These are phyloP conservation scores for Ceratocystis colombiana DNA, from an alignment of 2,329 filamentous ascomycete genomes.

Conservation along the genomic window DNA sequence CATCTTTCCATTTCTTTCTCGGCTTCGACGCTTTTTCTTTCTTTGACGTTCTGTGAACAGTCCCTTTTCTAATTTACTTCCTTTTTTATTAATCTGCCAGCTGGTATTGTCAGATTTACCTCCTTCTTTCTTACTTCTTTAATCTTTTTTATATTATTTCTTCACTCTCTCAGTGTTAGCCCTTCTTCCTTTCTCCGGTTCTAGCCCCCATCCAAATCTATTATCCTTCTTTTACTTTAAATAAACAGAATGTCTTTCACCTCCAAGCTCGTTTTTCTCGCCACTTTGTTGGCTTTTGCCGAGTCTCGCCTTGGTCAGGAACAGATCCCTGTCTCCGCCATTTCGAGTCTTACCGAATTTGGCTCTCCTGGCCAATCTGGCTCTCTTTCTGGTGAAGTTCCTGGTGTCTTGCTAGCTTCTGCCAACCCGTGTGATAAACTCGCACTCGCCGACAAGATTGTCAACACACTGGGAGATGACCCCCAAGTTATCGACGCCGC, in stretches of 20 bases:
- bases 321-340: slow-evolving; percentile 46
- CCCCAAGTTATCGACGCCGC: slow-evolving; percentile 52
- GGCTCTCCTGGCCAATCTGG: slow-evolving; percentile 51
- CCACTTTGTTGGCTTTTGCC: slow-evolving; percentile 37
- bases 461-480: slow-evolving; percentile 50
- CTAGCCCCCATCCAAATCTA: slow-evolving; percentile 15
- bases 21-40: slow-evolving; percentile 22
- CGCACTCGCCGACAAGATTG: slow-evolving; percentile 53
- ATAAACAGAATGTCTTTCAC: slow-evolving; percentile 35
- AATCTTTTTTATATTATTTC: slow-evolving; percentile 32
- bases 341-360: slow-evolving; percentile 44
- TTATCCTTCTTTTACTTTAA: slow-evolving; percentile 5
- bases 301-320: slow-evolving; percentile 55
- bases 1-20: slow-evolving; percentile 2
- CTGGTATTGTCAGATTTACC: slow-evolving; percentile 9
- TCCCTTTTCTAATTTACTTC: slow-evolving; percentile 13
- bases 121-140: slow-evolving; percentile 27
- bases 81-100: slow-evolving; percentile 7
- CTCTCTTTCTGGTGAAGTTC: slow-evolving; percentile 53
- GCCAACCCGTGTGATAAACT: slow-evolving; percentile 60
- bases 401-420: slow-evolving; percentile 52
- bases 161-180: slow-evolving; percentile 33
- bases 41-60: slow-evolving; percentile 24
- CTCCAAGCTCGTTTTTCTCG: slow-evolving; percentile 35
- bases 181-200: slow-evolving; percentile 25